Percentiles rank a stretch among this genome's conserved stretches.
Evolutionary conservation across 352 stramenopile species (phyloP).

Genomic region (Pilasporangium apinafurcum): DNA sequence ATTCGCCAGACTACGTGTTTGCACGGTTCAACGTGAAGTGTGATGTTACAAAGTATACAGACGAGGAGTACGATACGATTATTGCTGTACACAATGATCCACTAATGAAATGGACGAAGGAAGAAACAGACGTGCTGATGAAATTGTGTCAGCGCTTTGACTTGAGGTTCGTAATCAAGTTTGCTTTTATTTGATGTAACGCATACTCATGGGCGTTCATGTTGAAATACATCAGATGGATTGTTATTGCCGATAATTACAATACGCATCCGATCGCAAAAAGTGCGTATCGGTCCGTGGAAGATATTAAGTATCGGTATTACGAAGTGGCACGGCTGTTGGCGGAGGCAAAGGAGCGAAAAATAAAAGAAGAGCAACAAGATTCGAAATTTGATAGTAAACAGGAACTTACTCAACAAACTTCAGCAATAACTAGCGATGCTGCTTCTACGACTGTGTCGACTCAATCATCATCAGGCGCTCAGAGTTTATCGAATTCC

Average conservation of each 20-base stretch:
- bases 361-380: background rate
- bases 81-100: constrained; percentile 32
- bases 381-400: no score
- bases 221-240: no score
- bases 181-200: background rate
- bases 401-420: no score
- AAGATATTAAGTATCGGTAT: constrained; percentile 73
- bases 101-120: constrained; percentile 54
- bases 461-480: no score
- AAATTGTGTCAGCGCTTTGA: constrained; percentile 46
- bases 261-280: constrained; percentile 34
- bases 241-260: constrained; percentile 58
- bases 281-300: constrained; percentile 26
- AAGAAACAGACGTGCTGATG: constrained; percentile 53
- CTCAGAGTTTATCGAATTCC: no score
- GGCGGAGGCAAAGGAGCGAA: constrained; percentile 24
- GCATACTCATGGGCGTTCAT: no score
- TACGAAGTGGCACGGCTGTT: constrained; percentile 51
- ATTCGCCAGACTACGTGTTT: constrained; percentile 60
- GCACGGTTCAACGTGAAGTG: constrained; percentile 59
- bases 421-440: no score
- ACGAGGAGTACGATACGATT: constrained; percentile 42
- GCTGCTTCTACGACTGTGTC: constrained; percentile 2
- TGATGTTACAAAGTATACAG: constrained; percentile 37
- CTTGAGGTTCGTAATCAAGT: constrained; percentile 18